Conservation (phyloP, 2,329 filamentous ascomycete genomes). For the Aspergillus quadricinctus region DNA sequence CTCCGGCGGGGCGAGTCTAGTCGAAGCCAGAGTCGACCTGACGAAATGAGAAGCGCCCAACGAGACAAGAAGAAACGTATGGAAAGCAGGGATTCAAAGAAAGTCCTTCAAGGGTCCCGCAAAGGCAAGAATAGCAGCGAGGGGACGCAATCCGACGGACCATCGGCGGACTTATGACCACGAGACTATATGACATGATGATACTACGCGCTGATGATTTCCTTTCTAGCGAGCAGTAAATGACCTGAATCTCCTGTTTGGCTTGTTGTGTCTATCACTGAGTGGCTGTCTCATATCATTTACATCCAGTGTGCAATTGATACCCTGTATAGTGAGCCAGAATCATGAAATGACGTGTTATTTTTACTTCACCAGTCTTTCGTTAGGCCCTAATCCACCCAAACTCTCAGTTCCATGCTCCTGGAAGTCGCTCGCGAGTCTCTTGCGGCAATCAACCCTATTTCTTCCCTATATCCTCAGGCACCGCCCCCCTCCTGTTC, state of each 20-base stretch:
- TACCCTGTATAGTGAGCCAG: constrained; percentile 3
- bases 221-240: background rate
- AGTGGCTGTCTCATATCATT: constrained; percentile 13
- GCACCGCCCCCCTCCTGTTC: constrained; percentile 8
- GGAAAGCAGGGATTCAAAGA: constrained; percentile 24
- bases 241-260: background rate
- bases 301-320: constrained; percentile 6
- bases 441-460: background rate
- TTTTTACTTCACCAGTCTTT: background rate
- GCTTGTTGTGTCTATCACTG: background rate
- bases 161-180: background rate
- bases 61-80: constrained; percentile 25
- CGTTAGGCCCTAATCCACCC: background rate
- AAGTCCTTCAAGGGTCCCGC: constrained; percentile 10
- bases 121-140: constrained; percentile 20
- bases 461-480: background rate
- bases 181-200: background rate
- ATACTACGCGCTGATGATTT: background rate
- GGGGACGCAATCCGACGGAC: background rate
- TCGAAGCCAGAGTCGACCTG: constrained; percentile 25
- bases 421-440: background rate
- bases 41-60: constrained; percentile 18
- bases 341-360: background rate
- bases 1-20: constrained; percentile 43
- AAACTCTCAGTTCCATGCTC: background rate